A percentile compares a stretch with the other conserved stretches of the same genome.
Conservation (phyloP, 768 basidiomycete species). For the Lactarius vividus region DNA sequence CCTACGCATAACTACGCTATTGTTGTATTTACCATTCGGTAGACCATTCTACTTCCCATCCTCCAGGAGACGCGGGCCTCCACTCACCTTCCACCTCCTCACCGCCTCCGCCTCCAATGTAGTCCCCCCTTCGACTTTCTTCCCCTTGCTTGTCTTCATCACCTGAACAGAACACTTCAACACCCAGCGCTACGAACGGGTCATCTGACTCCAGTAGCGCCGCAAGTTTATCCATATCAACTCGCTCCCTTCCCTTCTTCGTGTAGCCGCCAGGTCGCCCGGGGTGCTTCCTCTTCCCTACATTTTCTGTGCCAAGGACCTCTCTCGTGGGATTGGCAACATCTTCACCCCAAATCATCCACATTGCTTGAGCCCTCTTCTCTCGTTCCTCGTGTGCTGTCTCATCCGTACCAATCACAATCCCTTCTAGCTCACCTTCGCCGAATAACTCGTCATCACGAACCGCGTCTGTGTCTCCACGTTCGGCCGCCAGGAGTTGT, state of each 20-base stretch:
- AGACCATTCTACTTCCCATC: not conserved
- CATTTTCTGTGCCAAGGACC: slow-evolving; percentile 10
- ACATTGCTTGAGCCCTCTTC: slow-evolving; percentile 25
- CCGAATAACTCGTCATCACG: slow-evolving; percentile 70
- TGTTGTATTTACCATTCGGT: not conserved
- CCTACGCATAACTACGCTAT: not conserved
- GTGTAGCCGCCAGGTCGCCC: slow-evolving; percentile 15
- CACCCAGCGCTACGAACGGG: not conserved
- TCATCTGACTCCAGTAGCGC: slow-evolving; percentile 41
- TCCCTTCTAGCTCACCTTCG: slow-evolving; percentile 61
- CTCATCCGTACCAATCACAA: slow-evolving; percentile 47
- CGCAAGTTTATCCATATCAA: slow-evolving; percentile 58
- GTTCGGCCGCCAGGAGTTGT: slow-evolving; percentile 55
- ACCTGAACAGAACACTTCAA: not conserved
- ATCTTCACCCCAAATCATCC: slow-evolving; percentile 24
- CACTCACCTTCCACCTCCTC: slow-evolving; percentile 9
- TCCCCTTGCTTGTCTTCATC: slow-evolving; percentile 3
- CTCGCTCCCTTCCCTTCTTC: slow-evolving; percentile 40
- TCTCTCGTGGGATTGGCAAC: slow-evolving; percentile 7
- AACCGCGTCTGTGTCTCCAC: slow-evolving; percentile 57
- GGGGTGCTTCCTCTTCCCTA: slow-evolving; percentile 24
- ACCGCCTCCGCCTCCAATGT: not conserved
- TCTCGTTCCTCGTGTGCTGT: slow-evolving; percentile 23
- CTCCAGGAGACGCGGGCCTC: not conserved
- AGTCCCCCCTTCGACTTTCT: not conserved